phyloP scores from a whole-genome alignment of 306 rosid genomes.

The cucumber (Cucumis sativus) region DNA sequence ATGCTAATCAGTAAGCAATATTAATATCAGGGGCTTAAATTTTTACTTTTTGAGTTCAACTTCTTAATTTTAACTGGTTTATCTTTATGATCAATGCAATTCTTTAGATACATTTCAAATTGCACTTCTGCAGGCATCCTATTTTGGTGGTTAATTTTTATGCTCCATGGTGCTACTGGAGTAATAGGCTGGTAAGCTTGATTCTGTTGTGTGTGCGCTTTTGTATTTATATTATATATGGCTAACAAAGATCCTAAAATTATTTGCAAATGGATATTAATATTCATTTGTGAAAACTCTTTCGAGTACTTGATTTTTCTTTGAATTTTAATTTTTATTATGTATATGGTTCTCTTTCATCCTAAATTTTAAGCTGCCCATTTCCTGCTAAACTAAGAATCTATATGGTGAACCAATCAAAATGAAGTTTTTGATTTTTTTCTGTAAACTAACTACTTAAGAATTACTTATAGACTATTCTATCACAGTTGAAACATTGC shows the following conservation, averaged over 20 bases:
- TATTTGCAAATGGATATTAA: neutral
- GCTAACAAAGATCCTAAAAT: neutral
- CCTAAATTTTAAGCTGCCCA: neutral
- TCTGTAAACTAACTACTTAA: neutral
- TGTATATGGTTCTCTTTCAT: neutral
- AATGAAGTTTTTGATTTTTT: neutral
- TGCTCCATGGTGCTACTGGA: constrained; percentile 99
- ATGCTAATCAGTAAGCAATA: constrained; percentile 61
- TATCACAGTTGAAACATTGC: neutral
- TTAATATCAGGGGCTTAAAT: neutral
- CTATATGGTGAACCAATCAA: neutral
- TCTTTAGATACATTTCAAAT: constrained; percentile 6
- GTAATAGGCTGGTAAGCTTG: constrained; percentile 74
- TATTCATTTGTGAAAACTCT: neutral
- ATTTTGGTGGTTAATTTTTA: constrained; percentile 73
- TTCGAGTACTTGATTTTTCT: neutral
- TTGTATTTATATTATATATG: neutral
- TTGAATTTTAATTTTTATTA: neutral
- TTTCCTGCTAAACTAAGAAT: neutral
- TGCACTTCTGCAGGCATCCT: constrained; percentile 46
- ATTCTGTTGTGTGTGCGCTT: neutral
- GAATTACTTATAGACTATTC: neutral
- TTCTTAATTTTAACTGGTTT: neutral
- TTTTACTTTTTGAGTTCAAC: neutral
- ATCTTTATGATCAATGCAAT: neutral